These are phyloP conservation scores for Firmiana major DNA, from an alignment of 345 rosid genomes.

Conservation along the genomic window DNA sequence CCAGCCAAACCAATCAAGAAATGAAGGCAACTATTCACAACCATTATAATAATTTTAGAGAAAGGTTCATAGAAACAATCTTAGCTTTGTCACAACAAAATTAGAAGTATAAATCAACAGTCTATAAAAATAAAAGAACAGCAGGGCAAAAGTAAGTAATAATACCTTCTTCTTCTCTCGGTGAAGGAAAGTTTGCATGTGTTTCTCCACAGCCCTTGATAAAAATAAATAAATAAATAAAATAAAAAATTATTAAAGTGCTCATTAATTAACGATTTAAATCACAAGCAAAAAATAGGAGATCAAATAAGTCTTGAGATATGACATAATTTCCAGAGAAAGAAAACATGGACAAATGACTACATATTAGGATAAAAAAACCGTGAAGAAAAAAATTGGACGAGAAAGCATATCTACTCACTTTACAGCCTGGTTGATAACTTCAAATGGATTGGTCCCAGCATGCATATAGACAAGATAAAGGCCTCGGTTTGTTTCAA, in stretches of 20 bases:
- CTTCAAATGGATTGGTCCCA: constrained; percentile 96
- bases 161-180: constrained; percentile 83
- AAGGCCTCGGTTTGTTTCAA: constrained; percentile 84
- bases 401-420: constrained; percentile 30
- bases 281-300: neutral
- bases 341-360: neutral
- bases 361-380: neutral
- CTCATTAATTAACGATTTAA: constrained; percentile 3
- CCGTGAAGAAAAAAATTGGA: too few species aligned
- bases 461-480: constrained; percentile 89
- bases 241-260: neutral
- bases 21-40: constrained; percentile 62
- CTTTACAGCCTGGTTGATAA: constrained; percentile 85
- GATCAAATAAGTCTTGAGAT: neutral
- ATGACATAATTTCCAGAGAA: neutral
- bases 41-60: constrained; percentile 15
- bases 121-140: neutral
- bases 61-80: neutral
- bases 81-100: neutral
- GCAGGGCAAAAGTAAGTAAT: neutral
- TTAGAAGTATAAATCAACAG: neutral
- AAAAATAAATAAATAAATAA: neutral
- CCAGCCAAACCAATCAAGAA: constrained; percentile 99
- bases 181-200: constrained; percentile 83
- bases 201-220: constrained; percentile 75